Evolutionary conservation across 495 filamentous ascomycete genomes (phyloP), one percentile per base, ranked within the genome.

Genomic region (Neurospora sp.): DNA sequence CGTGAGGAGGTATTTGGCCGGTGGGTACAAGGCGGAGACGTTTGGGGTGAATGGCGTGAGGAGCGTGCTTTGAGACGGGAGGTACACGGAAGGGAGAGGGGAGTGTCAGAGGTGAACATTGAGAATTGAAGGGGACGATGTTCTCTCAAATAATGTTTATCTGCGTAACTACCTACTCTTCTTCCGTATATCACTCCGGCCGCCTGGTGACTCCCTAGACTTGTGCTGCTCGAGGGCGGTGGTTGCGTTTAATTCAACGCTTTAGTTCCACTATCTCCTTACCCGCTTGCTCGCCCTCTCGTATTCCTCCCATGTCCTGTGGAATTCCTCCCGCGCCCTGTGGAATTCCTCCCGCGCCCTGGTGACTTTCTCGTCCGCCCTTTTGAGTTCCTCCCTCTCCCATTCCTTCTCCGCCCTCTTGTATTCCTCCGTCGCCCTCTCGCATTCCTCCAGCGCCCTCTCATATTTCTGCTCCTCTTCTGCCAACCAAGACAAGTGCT

Each of bases 1-100:
- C 4, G 84, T 89, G 6, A 77, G 74, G 74, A 80, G 80, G 39
- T 80, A 79, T 4, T 75, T 87, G n/a, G 77, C 70, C 0, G 82
- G 81, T 41, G 80, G 76, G 3, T 81, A 75, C 44, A 78, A 72
- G 73, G 72, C 40, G 6, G 78, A 81, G 27, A 79, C 76, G 1
- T 81, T 81, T 40, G 80, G 72, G 31, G 39, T 48, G 1, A 9
- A 40, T 6, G 38, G 35, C 9, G 2, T 18, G 39, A 61, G 53
- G 12, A 3, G 53, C 0, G 1, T 61, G 20, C 5, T 59, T 4
- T 48, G 2, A 22, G 44, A 44, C 10, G 41, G 41, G 4, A 42
- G 2, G 12, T 42, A 18, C 4, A 0, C 0, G 44, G 48, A 5
- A 22, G 0, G 9, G 3, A 9, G 20, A 27, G 22, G 5, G 9